Base-by-base conservation (phyloP, 371 early-diverging fungal genomes). In the Capniomyces stellatus region DNA sequence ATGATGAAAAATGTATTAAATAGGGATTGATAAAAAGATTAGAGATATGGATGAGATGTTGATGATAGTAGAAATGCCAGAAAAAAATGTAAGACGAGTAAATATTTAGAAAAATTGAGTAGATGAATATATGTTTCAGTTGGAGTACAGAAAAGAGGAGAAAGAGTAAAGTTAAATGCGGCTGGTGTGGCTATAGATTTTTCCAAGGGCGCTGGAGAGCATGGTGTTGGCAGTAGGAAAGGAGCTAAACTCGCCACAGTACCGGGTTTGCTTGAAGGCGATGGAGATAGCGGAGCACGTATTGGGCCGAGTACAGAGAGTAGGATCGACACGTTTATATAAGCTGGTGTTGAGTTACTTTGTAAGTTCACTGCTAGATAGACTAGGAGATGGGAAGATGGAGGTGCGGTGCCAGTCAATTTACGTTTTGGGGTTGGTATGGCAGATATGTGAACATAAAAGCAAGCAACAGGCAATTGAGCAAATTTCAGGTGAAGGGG, bases 381-480 rank as follows among this genome's bases (percentile, higher is more conserved):
- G 69, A 24, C 58, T 68, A 10, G 69, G 69, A 41, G 69, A 68
- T 35, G 69, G 63, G n/a, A 58, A 63, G 15, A 55, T 68, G 64
- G 61, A 64, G 0, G 48, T 68, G 21, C 60, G 69, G 35, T 63
- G 60, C 54, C 54, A 64, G 13, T 55, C 69, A 2, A 47, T 68
- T 13, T 54, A 54, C 24, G 58, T 60, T 15, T 54, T 68, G 1
- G 41, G 50, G 21, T 41, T 54, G 13, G 61, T 68, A 61, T 68
- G 69, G 66, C 51, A 46, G 1, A 47, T 55, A 24, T 42, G 64
- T 27, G 23, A 49, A 18, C 23, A 19, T 40, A 51, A 29, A 10
- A 49, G n/a, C 28, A 29, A n/a, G 21, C 28, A 24, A 28, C n/a
- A 8, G 28, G 18, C 19, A 10, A 4, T 27, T 3, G 25, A n/a